Base-by-base conservation (phyloP, 2,329 filamentous ascomycete species). In the Keithomyces neogunnii region DNA sequence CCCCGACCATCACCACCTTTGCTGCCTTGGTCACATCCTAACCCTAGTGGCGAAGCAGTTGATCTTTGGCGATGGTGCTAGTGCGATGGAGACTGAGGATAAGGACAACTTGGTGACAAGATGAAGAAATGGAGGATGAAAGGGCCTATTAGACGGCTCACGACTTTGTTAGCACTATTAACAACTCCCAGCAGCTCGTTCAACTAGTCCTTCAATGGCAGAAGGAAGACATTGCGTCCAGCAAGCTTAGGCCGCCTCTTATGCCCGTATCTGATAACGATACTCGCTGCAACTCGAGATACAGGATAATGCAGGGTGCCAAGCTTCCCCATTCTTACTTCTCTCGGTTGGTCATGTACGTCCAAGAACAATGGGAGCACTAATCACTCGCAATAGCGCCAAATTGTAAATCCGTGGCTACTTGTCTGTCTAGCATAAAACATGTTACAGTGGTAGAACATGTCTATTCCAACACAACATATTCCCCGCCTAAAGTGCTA, bases 251-350 rank as follows among this genome's bases (percentile, higher is more conserved):
- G 43, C 43, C 43, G 43, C 43, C 43, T 30, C 43, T 45, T 45
- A 45, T 45, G 43, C 43, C 43, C 26, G 19, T 45, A 45, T 45
- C 5, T 29, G 43, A 31, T n/a, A 45, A 45, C 43, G 28, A 45
- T 28, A 30, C 43, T 29, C 43, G 43, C n/a, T 45, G 5, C 4
- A 45, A 45, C 19, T 45, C 4, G 43, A 45, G 43, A 26, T 31
- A 45, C 43, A 45, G 4, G 43, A 45, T 45, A 26, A 45, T 45
- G 5, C 43, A 45, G 43, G 1, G 43, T 45, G 43, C 31, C 5
- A 45, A 45, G 43, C 43, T 45, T 26, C 43, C 29, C 43, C 43
- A 26, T 45, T 45, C 43, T 45, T 45, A 45, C 26, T 45, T 45
- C 29, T 45, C 43, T 45, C 43, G 43, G 43, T 32, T 45, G 43